These are phyloP conservation scores for Cylindrodendrum hubeiense DNA, from an alignment of 2,329 filamentous ascomycete species.

Conservation along the genomic window DNA sequence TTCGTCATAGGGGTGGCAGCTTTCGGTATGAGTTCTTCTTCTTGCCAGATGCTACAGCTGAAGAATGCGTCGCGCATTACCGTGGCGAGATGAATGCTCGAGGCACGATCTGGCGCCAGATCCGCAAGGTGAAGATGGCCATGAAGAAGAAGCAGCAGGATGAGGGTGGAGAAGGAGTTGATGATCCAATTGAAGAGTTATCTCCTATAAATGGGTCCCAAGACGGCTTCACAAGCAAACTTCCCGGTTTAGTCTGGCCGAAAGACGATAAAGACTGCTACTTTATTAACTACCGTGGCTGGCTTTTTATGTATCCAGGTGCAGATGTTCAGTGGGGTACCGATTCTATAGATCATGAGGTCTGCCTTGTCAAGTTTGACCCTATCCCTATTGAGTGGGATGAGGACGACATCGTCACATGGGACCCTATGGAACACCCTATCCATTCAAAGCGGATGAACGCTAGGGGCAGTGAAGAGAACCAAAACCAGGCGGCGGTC, in stretches of 20 bases:
- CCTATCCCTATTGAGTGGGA: not conserved
- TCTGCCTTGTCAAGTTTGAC: not conserved
- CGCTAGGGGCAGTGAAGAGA: not conserved
- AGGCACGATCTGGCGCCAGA: constrained; percentile 21
- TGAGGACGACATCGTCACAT: not conserved
- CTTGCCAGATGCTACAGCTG: constrained; percentile 1
- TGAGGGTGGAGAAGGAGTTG: not conserved
- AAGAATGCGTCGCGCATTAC: constrained; percentile 19
- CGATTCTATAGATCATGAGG: not conserved
- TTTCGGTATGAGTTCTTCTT: constrained; percentile 18
- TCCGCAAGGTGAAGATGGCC: constrained; percentile 13
- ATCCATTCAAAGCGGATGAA: not conserved
- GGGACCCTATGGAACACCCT: not conserved
- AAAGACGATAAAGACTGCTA: not conserved
- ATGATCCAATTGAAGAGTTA: not conserved
- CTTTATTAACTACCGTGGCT: not conserved
- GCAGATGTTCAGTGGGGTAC: not conserved
- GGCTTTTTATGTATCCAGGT: not conserved
- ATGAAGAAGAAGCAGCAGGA: constrained; percentile 2
- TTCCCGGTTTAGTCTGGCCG: not conserved
- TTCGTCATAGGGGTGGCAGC: not conserved
- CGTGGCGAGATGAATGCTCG: constrained; percentile 12
- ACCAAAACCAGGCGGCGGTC: not conserved
- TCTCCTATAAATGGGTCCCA: not conserved
- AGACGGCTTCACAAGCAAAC: not conserved